A percentile compares a stretch with the other conserved stretches of the same genome.
phyloP scores from a whole-genome alignment of 2,329 filamentous ascomycete species.

The Orbilia brochopaga region DNA sequence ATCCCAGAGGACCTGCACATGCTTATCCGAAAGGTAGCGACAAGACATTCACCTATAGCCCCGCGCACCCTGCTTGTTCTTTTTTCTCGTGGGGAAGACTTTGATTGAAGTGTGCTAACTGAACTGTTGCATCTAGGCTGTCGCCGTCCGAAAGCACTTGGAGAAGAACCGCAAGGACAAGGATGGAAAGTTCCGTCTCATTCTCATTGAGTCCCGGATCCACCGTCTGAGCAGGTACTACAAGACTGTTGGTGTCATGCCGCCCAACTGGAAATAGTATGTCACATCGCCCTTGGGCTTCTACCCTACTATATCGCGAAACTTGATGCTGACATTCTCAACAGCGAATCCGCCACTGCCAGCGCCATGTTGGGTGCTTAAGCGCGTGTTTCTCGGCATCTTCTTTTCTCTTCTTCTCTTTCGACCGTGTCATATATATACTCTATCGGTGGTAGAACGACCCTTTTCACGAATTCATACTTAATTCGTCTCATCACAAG shows the following conservation, averaged over 20 bases:
- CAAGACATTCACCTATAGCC: constrained; percentile 17
- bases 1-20: constrained; percentile 99
- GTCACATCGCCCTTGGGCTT: background rate
- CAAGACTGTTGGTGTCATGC: constrained; percentile 85
- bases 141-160: constrained; percentile 99
- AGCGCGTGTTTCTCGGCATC: constrained; percentile 19
- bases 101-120: constrained; percentile 51
- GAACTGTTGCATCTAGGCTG: constrained; percentile 67
- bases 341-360: constrained; percentile 48
- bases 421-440: constrained; percentile 50
- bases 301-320: background rate
- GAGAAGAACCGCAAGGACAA: constrained; percentile 99
- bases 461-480: constrained; percentile 33
- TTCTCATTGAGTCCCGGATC: constrained; percentile 99
- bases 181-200: constrained; percentile 99
- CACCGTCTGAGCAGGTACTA: constrained; percentile 99
- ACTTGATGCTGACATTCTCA: constrained; percentile 11
- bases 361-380: constrained; percentile 44
- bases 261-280: constrained; percentile 55
- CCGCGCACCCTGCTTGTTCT: background rate
- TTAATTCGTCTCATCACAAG: constrained; percentile 32
- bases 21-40: constrained; percentile 97
- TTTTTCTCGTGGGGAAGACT: background rate
- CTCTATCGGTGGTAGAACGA: constrained; percentile 30
- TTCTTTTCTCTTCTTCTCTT: constrained; percentile 14